Conservation (phyloP, 2,329 filamentous ascomycete genomes). For the Diplodia mutila region DNA sequence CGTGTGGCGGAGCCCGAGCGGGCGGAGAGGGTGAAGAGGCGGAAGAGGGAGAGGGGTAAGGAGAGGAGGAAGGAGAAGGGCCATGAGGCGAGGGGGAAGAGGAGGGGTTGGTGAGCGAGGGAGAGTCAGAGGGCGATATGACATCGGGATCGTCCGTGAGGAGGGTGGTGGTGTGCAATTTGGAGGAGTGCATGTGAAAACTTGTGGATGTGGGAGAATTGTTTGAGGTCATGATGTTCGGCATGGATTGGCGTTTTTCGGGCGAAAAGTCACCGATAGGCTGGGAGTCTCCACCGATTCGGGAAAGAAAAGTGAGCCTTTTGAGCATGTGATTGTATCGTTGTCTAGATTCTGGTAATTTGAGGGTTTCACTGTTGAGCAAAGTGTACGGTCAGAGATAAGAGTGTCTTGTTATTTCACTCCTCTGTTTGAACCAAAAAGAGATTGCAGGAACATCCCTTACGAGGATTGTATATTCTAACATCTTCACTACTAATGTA, state of each 20-base stretch:
- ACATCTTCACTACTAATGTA: neutral
- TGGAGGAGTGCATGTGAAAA: conserved; percentile 1
- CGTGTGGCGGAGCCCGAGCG: conserved; percentile 81
- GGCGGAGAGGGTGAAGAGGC: conserved; percentile 76
- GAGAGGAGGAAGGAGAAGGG: conserved; percentile 72
- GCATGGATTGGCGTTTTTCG: conserved; percentile 14
- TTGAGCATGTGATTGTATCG: conserved; percentile 9
- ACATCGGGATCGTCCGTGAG: neutral
- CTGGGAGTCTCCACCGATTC: neutral
- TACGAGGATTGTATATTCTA: no score
- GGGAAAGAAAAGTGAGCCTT: conserved; percentile 5
- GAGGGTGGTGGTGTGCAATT: neutral
- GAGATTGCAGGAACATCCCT: no score
- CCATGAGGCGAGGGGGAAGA: conserved; percentile 69
- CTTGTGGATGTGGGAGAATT: neutral
- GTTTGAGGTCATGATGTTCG: neutral
- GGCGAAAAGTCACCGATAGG: neutral
- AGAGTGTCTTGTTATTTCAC: neutral
- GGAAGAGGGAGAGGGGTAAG: conserved; percentile 68
- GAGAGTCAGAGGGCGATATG: neutral
- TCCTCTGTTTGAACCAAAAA: no score
- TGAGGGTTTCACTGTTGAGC: neutral
- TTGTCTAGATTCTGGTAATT: neutral
- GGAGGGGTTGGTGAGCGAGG: conserved; percentile 64
- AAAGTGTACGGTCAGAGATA: neutral